A percentile compares a stretch with the other conserved stretches of the same genome.
Evolutionary conservation across 768 basidiomycete genomes (phyloP).

Genomic region (Cyclocybe cylindracea): DNA sequence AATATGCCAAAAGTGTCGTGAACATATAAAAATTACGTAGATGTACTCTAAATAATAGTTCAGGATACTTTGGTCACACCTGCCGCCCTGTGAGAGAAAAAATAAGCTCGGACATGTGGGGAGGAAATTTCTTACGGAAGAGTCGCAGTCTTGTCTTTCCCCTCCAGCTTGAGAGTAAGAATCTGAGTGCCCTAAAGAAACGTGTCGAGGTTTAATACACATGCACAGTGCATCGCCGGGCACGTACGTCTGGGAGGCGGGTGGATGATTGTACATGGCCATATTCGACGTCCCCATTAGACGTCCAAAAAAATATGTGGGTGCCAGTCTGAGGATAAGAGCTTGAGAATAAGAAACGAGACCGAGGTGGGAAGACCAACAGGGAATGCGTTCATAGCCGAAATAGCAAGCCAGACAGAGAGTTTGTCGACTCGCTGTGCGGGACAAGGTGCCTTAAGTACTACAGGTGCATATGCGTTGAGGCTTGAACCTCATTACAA

Average conservation of each 20-base stretch:
- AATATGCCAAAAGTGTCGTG: neutral
- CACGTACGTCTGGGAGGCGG: slow-evolving; percentile 57
- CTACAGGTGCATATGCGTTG: neutral
- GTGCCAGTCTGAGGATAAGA: slow-evolving; percentile 54
- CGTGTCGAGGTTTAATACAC: slow-evolving; percentile 5
- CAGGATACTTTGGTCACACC: slow-evolving; percentile 27
- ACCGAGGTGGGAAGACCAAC: slow-evolving; percentile 36
- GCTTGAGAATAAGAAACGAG: slow-evolving; percentile 15
- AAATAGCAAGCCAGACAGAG: slow-evolving; percentile 45
- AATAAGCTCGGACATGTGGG: slow-evolving; percentile 6
- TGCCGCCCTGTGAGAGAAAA: slow-evolving; percentile 22
- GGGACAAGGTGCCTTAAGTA: too few species aligned
- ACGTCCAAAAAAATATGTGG: slow-evolving; percentile 67
- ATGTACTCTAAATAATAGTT: slow-evolving; percentile 1
- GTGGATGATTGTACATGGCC: slow-evolving; percentile 58
- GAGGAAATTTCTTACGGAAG: slow-evolving; percentile 53
- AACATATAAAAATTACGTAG: neutral
- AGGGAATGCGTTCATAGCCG: slow-evolving; percentile 75
- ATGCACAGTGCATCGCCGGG: slow-evolving; percentile 1
- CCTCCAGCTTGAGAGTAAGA: slow-evolving; percentile 47
- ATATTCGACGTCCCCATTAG: slow-evolving; percentile 54
- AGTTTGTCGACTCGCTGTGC: slow-evolving; percentile 12
- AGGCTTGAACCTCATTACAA: too few species aligned
- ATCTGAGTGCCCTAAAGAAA: slow-evolving; percentile 57
- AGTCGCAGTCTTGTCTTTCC: slow-evolving; percentile 44